phyloP scores from a whole-genome alignment of 2,329 filamentous ascomycete genomes.

The Trichoderma sp. region DNA sequence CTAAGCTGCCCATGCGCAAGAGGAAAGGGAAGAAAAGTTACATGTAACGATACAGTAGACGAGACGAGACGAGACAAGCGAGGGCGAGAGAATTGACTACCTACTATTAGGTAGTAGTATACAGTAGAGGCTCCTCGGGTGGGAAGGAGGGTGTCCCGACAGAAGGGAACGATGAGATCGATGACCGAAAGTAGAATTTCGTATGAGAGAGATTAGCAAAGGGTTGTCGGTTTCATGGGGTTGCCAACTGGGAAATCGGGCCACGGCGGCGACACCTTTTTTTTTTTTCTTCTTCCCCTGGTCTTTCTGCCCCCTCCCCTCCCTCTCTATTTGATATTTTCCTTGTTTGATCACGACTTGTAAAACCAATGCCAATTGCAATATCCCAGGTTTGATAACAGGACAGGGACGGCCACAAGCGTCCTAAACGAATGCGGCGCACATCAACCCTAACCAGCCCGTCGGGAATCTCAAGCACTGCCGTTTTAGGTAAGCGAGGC shows the following conservation, averaged over 20 bases:
- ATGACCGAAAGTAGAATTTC: constrained; percentile 11
- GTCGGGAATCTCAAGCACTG: constrained; percentile 5
- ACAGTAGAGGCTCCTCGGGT: background rate
- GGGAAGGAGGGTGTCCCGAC: constrained; percentile 7
- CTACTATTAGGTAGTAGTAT: too few species aligned
- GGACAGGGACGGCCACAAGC: background rate
- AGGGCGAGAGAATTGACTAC: background rate
- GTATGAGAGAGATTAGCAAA: constrained; percentile 2
- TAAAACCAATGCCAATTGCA: background rate
- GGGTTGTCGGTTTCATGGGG: background rate
- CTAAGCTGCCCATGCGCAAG: background rate
- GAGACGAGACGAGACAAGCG: background rate
- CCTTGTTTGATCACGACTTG: background rate
- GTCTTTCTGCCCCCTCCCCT: background rate
- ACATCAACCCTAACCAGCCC: constrained; percentile 9
- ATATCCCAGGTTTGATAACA: background rate
- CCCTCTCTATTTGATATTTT: background rate
- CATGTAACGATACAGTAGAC: background rate
- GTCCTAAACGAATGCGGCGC: constrained; percentile 6
- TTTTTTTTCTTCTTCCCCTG: background rate
- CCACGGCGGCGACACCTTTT: background rate
- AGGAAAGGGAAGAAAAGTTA: background rate
- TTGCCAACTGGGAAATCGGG: background rate
- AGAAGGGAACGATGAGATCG: constrained; percentile 16
- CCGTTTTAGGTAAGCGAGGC: background rate